phyloP scores from a whole-genome alignment of 2,329 filamentous ascomycete species.

The Penicillium oxalicum region DNA sequence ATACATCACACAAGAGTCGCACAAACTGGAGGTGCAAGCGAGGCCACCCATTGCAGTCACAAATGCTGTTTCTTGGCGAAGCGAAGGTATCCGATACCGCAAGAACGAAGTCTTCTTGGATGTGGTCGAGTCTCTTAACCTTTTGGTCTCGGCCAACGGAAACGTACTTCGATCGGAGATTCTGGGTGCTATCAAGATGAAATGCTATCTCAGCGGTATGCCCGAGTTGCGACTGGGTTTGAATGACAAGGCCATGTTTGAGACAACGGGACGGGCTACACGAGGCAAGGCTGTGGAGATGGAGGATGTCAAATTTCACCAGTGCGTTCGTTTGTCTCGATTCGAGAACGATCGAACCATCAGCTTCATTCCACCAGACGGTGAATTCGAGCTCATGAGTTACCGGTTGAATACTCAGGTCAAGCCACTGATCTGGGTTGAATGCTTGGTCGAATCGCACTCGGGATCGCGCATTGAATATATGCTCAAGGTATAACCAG shows the following conservation, averaged over 20 bases:
- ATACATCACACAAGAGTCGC: slow-evolving; percentile 98
- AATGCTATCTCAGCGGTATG: slow-evolving; percentile 98
- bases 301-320: slow-evolving; percentile 99
- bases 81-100: slow-evolving; percentile 93
- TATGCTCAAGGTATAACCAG: slow-evolving; percentile 72
- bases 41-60: slow-evolving; percentile 95
- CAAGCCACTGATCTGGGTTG: slow-evolving; percentile 97
- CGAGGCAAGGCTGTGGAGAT: slow-evolving; percentile 97
- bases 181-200: slow-evolving; percentile 97
- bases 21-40: slow-evolving; percentile 95
- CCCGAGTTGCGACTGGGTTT: slow-evolving; percentile 87
- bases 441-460: slow-evolving; percentile 94
- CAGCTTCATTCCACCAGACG: slow-evolving; percentile 96
- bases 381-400: slow-evolving; percentile 98
- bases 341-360: slow-evolving; percentile 99
- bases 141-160: slow-evolving; percentile 87
- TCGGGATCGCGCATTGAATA: slow-evolving; percentile 95
- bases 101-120: slow-evolving; percentile 99
- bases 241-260: slow-evolving; percentile 99
- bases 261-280: slow-evolving; percentile 89
- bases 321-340: slow-evolving; percentile 88
- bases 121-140: slow-evolving; percentile 91
- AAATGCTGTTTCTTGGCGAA: slow-evolving; percentile 96
- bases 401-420: slow-evolving; percentile 98
- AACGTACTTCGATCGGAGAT: slow-evolving; percentile 96